phyloP scores from a whole-genome alignment of 345 rosid genomes.

The Salix viminalis region DNA sequence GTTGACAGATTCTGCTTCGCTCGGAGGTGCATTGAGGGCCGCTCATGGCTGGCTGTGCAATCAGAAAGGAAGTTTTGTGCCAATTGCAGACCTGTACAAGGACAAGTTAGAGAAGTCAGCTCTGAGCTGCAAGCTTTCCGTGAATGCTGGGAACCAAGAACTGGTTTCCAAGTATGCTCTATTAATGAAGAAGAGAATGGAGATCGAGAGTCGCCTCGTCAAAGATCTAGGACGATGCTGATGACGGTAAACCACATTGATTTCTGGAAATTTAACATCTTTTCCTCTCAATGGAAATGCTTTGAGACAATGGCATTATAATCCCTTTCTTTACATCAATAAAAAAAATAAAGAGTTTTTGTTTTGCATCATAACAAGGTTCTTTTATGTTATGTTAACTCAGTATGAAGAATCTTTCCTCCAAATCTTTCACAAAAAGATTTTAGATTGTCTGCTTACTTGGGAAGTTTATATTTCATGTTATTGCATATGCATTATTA shows the following conservation, averaged over 20 bases:
- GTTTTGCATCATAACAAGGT: background rate
- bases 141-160: conserved; percentile 45
- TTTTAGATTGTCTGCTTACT: no score
- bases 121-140: conserved; percentile 63
- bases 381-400: background rate
- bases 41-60: conserved; percentile 91
- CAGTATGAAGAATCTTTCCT: background rate
- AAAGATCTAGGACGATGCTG: conserved; percentile 36
- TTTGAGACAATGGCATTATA: background rate
- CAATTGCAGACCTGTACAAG: conserved; percentile 61
- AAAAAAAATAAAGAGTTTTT: background rate
- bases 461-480: no score
- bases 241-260: background rate
- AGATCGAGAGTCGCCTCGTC: conserved; percentile 64
- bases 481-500: no score
- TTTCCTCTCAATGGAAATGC: background rate
- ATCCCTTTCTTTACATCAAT: background rate
- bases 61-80: conserved; percentile 59
- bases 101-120: conserved; percentile 64
- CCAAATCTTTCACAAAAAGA: background rate
- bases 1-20: conserved; percentile 81
- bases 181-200: conserved; percentile 73
- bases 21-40: conserved; percentile 91
- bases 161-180: conserved; percentile 47
- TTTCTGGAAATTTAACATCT: background rate